A percentile compares a stretch with the other conserved stretches of the same genome.
phyloP scores from a whole-genome alignment of 805 yeast species.

The Starmerella cellae region DNA sequence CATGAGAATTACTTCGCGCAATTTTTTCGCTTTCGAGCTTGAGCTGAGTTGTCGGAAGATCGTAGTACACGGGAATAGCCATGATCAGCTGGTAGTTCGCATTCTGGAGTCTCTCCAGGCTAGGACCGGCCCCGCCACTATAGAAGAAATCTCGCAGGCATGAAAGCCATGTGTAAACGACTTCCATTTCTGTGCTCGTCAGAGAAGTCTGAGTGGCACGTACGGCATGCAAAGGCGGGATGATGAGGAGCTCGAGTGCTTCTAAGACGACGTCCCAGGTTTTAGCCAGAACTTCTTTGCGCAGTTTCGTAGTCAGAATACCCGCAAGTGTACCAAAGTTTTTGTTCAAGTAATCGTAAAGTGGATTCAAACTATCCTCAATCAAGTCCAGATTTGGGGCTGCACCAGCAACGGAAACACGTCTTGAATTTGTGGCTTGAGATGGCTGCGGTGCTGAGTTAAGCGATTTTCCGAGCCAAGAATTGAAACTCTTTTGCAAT shows the following conservation, averaged over 20 bases:
- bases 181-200: conserved; percentile 47
- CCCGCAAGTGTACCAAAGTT: conserved; percentile 53
- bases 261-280: conserved; percentile 67
- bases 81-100: conserved; percentile 51
- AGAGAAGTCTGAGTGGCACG: conserved; percentile 32
- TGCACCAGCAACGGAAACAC: not conserved
- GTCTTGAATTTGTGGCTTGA: not conserved
- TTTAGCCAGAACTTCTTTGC: conserved; percentile 54
- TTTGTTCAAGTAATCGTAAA: conserved; percentile 59
- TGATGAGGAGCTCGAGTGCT: conserved; percentile 53
- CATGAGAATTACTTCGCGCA: conserved; percentile 39
- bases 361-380: conserved; percentile 55
- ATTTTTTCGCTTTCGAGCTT: conserved; percentile 46
- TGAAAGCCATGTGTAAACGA: conserved; percentile 57
- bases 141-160: conserved; percentile 64
- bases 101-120: conserved; percentile 47
- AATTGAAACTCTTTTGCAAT: conserved; percentile 16
- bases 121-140: conserved; percentile 70
- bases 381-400: conserved; percentile 25
- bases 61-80: conserved; percentile 53
- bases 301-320: conserved; percentile 40
- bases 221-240: conserved; percentile 48
- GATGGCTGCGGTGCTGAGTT: not conserved
- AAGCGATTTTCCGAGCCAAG: conserved; percentile 25
- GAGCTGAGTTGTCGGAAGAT: conserved; percentile 36